These are phyloP conservation scores for Henckelia pumila DNA, from an alignment of 257 asterid genomes.

Conservation along the genomic window DNA sequence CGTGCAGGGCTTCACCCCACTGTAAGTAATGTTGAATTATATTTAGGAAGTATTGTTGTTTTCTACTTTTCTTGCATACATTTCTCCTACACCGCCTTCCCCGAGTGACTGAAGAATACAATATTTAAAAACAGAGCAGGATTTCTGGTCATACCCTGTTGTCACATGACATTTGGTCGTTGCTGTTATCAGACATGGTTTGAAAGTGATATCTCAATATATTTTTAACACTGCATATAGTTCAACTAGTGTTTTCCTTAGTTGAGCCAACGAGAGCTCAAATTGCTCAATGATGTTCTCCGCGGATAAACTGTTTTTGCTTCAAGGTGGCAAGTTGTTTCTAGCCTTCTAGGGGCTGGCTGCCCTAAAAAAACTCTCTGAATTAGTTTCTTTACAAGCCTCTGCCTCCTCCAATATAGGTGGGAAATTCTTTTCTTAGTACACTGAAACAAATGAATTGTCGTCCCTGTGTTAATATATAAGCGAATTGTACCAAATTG, in stretches of 20 bases:
- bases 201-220: not conserved
- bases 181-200: not conserved
- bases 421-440: not conserved
- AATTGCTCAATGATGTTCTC: not conserved
- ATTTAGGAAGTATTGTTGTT: not conserved
- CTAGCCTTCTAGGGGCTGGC: not conserved
- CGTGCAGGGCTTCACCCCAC: conserved; percentile 99
- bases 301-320: not conserved
- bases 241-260: not conserved
- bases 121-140: not conserved
- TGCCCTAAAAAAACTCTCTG: not conserved
- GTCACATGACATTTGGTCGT: not conserved
- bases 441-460: not conserved
- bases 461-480: not conserved
- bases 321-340: not conserved
- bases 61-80: not conserved
- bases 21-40: conserved; percentile 49
- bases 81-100: not conserved
- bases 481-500: not conserved
- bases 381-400: not conserved
- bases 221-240: not conserved
- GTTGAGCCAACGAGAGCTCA: not conserved
- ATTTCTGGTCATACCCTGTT: not conserved
- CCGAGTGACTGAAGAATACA: conserved; percentile 3
- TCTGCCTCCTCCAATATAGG: not conserved